Evolutionary conservation across 2,329 filamentous ascomycete species (phyloP), one percentile per base, ranked within the genome.

Genomic region (Cercospora citrullina): DNA sequence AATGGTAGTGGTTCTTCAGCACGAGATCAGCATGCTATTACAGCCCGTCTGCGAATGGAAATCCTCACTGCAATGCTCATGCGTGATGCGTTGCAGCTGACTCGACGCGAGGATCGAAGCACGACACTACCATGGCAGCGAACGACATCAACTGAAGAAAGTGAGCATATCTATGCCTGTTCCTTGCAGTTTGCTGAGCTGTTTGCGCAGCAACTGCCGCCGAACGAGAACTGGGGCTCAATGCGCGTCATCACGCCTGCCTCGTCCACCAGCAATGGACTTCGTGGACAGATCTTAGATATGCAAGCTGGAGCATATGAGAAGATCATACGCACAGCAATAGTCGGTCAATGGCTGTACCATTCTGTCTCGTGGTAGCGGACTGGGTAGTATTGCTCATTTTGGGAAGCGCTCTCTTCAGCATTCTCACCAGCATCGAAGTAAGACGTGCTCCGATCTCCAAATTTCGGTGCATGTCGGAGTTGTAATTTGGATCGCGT

Each of bases 381-480:
- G 36, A 14, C 33, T 5, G 12, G 14, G 33, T 36, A 16, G 33
- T 16, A 23, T 2, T 45, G n/a, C 39, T 18, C 45, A 51, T 14
- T 23, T 7, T 28, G 9, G 10, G 12, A 23, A 53, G 10, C 48
- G 14, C 21, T 53, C 10, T 4, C 42, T 21, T 21, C n/a, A 21
- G 42, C n/a, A 21, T 9, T 18, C 51, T 57, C 23, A 28, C 21
- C 51, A 57, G 16, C 7, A 48, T 48, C 42, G 42, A 9, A 48
- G n/a, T 9, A 18, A 48, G 62, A 58, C 62, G 62, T 64, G 62
- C 51, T 45, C 21, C 33, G 51, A 58, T 55, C 62, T 42, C 21
- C 21, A 33, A n/a, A 58, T 4, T n/a, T n/a, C 53, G 53, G 39
- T 45, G 53, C 62, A 45, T 58, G 48, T 64, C 62, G 53, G 55